Conservation (phyloP, 108 stramenopile genomes). For the Aurantiochytrium sp. region DNA sequence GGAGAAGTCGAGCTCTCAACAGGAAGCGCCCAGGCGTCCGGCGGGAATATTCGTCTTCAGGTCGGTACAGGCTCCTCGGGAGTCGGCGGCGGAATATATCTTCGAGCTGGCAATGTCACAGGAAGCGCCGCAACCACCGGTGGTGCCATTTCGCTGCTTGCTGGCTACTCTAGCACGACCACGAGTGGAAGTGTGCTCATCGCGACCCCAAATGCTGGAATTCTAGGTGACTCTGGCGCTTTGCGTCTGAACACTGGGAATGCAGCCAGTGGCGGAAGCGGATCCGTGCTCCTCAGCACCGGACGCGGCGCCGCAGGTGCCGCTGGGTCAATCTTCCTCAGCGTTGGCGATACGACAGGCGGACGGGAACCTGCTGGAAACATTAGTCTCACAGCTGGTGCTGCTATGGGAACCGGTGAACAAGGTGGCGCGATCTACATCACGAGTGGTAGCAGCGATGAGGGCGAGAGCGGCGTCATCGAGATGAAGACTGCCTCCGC, state of each 20-base stretch:
- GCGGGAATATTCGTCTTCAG: constrained; percentile 28
- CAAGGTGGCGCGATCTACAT: constrained; percentile 7
- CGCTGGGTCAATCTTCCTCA: neutral
- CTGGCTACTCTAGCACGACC: neutral
- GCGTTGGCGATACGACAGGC: neutral
- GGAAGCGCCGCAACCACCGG: neutral
- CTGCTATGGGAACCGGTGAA: neutral
- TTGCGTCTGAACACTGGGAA: neutral
- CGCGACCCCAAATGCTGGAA: neutral
- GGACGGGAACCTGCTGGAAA: neutral
- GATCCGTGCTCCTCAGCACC: neutral
- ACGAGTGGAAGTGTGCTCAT: neutral
- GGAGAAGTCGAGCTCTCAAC: constrained; percentile 33
- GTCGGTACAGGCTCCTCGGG: constrained; percentile 22
- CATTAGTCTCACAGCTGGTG: neutral
- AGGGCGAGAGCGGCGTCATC: neutral
- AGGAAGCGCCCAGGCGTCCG: constrained; percentile 15
- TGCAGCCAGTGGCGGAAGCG: neutral
- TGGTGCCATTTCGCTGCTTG: neutral
- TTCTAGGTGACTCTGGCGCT: neutral
- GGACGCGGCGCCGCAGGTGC: neutral
- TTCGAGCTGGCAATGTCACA: neutral
- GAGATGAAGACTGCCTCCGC: neutral
- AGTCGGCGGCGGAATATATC: neutral
- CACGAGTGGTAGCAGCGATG: neutral